phyloP scores from a whole-genome alignment of 345 rosid genomes.

The Excoecaria cochinchinensis region DNA sequence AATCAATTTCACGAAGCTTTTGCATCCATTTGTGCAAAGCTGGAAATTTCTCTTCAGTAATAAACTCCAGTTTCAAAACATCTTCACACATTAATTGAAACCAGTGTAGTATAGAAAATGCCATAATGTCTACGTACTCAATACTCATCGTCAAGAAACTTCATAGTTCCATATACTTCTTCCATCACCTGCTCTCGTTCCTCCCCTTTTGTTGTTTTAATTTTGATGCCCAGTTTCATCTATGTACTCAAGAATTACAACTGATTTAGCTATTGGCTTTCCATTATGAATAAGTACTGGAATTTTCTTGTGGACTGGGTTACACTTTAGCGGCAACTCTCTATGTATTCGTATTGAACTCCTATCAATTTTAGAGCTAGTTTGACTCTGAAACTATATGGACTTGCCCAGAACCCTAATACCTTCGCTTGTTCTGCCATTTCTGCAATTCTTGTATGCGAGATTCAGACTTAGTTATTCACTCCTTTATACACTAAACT shows the following conservation, averaged over 20 bases:
- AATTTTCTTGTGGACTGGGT: not conserved
- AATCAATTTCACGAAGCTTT: not conserved
- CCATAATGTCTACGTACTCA: slow-evolving; percentile 3
- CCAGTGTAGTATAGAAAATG: not conserved
- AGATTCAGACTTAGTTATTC: not conserved
- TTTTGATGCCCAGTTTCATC: not conserved
- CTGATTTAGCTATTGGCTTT: not conserved
- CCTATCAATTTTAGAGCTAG: not conserved
- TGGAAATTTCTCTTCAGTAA: not conserved
- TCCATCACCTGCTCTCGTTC: not conserved
- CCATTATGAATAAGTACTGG: slow-evolving; percentile 3
- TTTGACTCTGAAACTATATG: not conserved
- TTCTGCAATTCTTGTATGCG: not conserved
- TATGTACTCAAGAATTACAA: slow-evolving; percentile 2
- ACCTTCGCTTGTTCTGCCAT: slow-evolving; percentile 12
- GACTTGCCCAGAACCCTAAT: slow-evolving; percentile 3
- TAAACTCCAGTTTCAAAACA: not conserved
- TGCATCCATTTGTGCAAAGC: not conserved
- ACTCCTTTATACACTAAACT: too few species aligned
- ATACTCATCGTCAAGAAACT: not conserved
- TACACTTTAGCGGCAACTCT: not conserved
- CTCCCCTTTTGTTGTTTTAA: not conserved
- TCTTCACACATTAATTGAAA: not conserved
- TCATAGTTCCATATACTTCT: not conserved
- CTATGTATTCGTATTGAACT: not conserved